Evolutionary conservation across 106 monocot species (phyloP), one percentile per base, ranked within the genome.

Genomic region (Posidonia australis): DNA sequence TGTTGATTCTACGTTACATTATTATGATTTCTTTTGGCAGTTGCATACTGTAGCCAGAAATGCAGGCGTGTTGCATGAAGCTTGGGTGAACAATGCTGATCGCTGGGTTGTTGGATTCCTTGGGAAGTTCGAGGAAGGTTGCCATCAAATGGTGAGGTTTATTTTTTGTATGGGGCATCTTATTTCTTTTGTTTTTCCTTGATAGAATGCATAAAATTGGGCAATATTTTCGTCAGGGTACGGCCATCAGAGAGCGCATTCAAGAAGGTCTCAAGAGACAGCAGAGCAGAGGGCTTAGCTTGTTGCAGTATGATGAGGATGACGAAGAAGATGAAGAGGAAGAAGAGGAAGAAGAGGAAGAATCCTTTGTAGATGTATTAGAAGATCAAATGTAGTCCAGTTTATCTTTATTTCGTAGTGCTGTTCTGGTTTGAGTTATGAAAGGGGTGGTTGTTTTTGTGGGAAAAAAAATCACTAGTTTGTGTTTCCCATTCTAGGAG

Each of bases 11-110:
- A n/a, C n/a, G n/a, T n/a, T 36, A 36, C 7, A 36, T 36, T 36
- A 36, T 4, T 9, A 48, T 5, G 48, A 48, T 27, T 13, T 66
- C 9, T 46, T 71, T 49, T 20, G 58, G 62, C 77, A 86, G 92
- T 64, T 83, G 46, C 28, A 72, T n/a, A 82, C 79, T 16, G 81
- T 87, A 52, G 77, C 74, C 24, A 92, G 87, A 68, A 67, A 66
- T 69, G 79, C 85, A n/a, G 72, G 58, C 5, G 41, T 81, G 51
- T 72, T 85, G 43, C 92, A 93, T 70, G 92, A 93, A 57, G 83
- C 85, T 54, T 93, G 88, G 92, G 92, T 93, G 12, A 85, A 93
- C 13, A 93, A 88, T 85, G 88, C 92, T 4, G 92, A 93, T 81
- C 77, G 88, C 24, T 93, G 88, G 92, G 92, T 93, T 64, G 92